These are phyloP conservation scores for Aspergillus eucalypticola DNA, from an alignment of 2,329 filamentous ascomycete species.

Conservation along the genomic window DNA sequence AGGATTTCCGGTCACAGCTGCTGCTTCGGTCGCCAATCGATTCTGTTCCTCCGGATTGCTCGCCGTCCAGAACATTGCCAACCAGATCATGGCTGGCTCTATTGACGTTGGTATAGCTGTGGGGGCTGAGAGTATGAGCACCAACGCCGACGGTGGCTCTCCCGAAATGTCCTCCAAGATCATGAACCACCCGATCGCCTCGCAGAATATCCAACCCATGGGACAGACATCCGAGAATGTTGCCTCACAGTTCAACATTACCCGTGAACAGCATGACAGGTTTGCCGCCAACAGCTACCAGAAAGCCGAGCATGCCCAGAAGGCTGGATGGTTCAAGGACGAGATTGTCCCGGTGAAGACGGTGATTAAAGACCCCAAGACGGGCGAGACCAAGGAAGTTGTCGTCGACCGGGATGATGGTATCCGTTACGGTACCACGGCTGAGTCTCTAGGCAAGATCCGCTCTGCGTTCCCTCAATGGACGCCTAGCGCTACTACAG, in stretches of 20 bases:
- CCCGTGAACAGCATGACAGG: conserved; percentile 70
- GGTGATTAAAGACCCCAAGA: conserved; percentile 83
- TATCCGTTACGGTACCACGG: conserved; percentile 77
- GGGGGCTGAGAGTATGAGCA: conserved; percentile 90
- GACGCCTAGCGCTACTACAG: conserved; percentile 79
- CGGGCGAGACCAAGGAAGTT: conserved; percentile 75
- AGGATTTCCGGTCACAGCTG: conserved; percentile 77
- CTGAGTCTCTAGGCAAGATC: conserved; percentile 80
- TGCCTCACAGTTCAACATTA: conserved; percentile 73
- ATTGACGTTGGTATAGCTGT: conserved; percentile 90
- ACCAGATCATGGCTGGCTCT: conserved; percentile 84
- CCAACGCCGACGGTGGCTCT: conserved; percentile 78
- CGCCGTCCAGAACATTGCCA: conserved; percentile 86
- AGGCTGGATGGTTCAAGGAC: conserved; percentile 78
- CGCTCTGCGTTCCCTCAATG: conserved; percentile 77
- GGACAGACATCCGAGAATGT: conserved; percentile 89
- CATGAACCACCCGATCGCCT: conserved; percentile 70
- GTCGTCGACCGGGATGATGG: conserved; percentile 82
- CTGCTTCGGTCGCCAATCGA: conserved; percentile 80
- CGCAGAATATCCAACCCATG: conserved; percentile 94
- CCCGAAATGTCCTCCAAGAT: conserved; percentile 81
- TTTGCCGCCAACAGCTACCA: conserved; percentile 85
- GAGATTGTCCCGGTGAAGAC: conserved; percentile 84
- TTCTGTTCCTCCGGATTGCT: conserved; percentile 90
- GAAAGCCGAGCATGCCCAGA: conserved; percentile 79